Base-by-base conservation (phyloP, 139 green algal species). In the Coelastrella sp. region DNA sequence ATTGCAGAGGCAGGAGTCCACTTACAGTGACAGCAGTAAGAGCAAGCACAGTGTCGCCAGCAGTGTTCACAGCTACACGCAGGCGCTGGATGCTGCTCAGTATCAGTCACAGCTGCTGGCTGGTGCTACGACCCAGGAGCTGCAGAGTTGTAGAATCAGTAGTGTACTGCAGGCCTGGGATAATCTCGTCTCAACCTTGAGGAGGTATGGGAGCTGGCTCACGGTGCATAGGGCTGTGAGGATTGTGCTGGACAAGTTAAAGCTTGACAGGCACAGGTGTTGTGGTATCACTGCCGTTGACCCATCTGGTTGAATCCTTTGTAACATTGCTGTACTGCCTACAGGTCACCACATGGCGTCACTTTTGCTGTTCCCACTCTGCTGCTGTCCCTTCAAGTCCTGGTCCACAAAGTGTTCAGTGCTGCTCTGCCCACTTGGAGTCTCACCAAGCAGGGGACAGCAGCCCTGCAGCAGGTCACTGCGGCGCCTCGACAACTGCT, bases 91-190 rank as follows among this genome's bases (percentile, higher is more conserved):
- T 45, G 72, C 32, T 21, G 48, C 45, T 43, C 72, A 80, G 27
- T 40, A 66, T 3, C 48, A 66, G 13, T 45, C 72, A 11, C 45
- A 66, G 45, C 27, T 80, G n/a, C 45, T 80, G 45, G 35, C 72
- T 19, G 37, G 5, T 80, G 72, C 72, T 27, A 27, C 5, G 23
- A 17, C 35, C 13, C 45, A 37, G 21, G 72, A 80, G 45, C 72
- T 80, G n/a, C 69, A 78, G 69, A 40, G 38, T 25, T 78, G 69
- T 27, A 40, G 69, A 17, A 19, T 78, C 40, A 59, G 69, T 5
- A 41, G 17, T 35, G 37, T 78, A 19, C 27, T 78, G 25, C 69
- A 38, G 40, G 21, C 27, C 19, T 78, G 69, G 69, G 69, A 78
- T 27, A 41, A 78, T 8, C 40, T 78, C 40, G 25, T 27, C 5